Conservation (phyloP, 495 filamentous ascomycete genomes). For the Hapsidospora chrysogenum region DNA sequence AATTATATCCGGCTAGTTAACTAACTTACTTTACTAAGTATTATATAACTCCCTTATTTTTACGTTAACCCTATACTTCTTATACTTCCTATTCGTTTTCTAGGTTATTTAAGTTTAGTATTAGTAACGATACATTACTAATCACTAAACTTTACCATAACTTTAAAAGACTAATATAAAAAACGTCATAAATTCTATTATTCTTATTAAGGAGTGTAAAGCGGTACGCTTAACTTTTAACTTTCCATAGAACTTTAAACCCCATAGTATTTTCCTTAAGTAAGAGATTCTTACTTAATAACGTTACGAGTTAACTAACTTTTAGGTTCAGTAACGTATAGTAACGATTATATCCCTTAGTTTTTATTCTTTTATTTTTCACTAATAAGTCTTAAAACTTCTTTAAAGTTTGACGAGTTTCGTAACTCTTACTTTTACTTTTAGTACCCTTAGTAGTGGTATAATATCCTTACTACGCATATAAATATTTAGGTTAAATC, state of each 20-base stretch:
- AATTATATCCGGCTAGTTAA: background rate
- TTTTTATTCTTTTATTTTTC: no score
- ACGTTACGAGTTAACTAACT: no score
- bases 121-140: background rate
- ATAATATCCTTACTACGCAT: background rate
- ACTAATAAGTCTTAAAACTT: no score
- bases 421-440: conserved; percentile 1
- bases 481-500: background rate
- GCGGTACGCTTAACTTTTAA: background rate
- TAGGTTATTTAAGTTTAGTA: background rate
- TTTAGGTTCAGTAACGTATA: no score
- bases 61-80: background rate
- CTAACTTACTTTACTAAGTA: background rate
- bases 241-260: background rate
- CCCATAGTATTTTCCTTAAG: background rate
- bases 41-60: background rate
- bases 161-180: conserved; percentile 1
- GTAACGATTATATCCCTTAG: no score
- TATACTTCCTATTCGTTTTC: background rate
- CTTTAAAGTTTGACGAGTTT: no score
- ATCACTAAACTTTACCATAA: background rate
- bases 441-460: background rate
- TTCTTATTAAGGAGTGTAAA: background rate
- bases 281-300: background rate
- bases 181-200: background rate